phyloP scores from a whole-genome alignment of 257 asterid genomes.

The Solanum arcanum region DNA sequence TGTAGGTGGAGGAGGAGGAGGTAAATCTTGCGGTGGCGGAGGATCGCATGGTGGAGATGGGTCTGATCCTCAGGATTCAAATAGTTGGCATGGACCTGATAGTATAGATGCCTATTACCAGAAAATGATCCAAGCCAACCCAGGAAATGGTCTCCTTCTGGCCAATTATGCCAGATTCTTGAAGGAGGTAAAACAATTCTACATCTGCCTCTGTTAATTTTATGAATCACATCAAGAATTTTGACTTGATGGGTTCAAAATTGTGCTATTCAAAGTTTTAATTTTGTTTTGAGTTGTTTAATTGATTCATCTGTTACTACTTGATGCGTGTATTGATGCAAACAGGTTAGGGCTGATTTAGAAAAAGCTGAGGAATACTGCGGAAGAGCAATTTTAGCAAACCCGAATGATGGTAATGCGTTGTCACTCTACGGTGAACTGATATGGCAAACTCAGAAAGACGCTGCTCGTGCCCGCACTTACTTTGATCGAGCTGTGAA shows the following conservation, averaged over 20 bases:
- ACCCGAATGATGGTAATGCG: constrained; percentile 59
- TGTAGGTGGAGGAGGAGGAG: constrained; percentile 2
- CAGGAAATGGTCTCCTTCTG: constrained; percentile 51
- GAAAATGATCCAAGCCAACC: constrained; percentile 69
- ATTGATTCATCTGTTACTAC: neutral
- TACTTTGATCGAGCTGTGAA: constrained; percentile 79
- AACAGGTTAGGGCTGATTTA: constrained; percentile 58
- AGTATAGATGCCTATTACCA: constrained; percentile 51
- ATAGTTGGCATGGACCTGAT: constrained; percentile 45
- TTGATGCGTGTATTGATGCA: neutral
- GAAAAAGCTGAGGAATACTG: constrained; percentile 88
- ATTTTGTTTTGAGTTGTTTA: neutral
- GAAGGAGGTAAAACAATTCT: constrained; percentile 44
- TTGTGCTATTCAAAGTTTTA: neutral
- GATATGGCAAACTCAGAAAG: constrained; percentile 69
- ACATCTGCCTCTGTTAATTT: neutral
- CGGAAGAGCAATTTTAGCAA: constrained; percentile 74
- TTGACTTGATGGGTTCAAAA: neutral
- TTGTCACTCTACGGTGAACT: constrained; percentile 78
- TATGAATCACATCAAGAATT: neutral
- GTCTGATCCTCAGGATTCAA: constrained; percentile 31
- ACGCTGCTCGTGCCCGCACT: constrained; percentile 56
- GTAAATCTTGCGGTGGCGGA: constrained; percentile 22
- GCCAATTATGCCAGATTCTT: constrained; percentile 79
- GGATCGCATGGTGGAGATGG: constrained; percentile 33